Conservation (phyloP, 2,329 filamentous ascomycete species). For the Stachybotrys chartarum region DNA sequence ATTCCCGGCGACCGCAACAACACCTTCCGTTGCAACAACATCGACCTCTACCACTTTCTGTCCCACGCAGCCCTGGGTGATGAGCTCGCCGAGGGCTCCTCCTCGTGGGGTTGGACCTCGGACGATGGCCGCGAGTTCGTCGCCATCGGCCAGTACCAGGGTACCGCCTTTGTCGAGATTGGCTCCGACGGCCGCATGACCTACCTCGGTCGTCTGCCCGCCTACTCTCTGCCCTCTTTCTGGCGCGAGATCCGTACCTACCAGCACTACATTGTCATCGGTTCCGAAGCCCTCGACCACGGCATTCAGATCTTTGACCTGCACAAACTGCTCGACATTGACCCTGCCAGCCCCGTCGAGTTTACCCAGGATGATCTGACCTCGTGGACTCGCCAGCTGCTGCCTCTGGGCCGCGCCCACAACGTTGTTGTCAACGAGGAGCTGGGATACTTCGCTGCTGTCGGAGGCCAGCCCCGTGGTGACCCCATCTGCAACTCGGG, state of each 20-base stretch:
- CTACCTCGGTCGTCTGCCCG: conserved; percentile 39
- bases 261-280: conserved; percentile 28
- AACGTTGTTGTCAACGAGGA: conserved; percentile 46
- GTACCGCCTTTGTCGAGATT: conserved; percentile 43
- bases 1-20: conserved; percentile 36
- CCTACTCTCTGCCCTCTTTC: conserved; percentile 25
- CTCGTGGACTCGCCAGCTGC: conserved; percentile 23
- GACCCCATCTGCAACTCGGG: conserved; percentile 36
- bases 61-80: conserved; percentile 46
- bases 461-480: conserved; percentile 28
- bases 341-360: conserved; percentile 28
- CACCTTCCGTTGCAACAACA: conserved; percentile 40
- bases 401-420: conserved; percentile 35
- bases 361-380: conserved; percentile 28
- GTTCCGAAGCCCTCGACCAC: conserved; percentile 39
- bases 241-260: conserved; percentile 37
- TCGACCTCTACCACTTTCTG: conserved; percentile 50
- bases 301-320: conserved; percentile 60
- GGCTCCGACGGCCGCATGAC: conserved; percentile 32
- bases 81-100: conserved; percentile 24
- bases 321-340: conserved; percentile 40
- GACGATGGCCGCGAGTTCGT: conserved; percentile 40
- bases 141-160: conserved; percentile 40
- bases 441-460: conserved; percentile 37
- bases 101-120: conserved; percentile 40